Base-by-base conservation (phyloP, 2,329 filamentous ascomycete species). In the Sclerotinia subarctica region DNA sequence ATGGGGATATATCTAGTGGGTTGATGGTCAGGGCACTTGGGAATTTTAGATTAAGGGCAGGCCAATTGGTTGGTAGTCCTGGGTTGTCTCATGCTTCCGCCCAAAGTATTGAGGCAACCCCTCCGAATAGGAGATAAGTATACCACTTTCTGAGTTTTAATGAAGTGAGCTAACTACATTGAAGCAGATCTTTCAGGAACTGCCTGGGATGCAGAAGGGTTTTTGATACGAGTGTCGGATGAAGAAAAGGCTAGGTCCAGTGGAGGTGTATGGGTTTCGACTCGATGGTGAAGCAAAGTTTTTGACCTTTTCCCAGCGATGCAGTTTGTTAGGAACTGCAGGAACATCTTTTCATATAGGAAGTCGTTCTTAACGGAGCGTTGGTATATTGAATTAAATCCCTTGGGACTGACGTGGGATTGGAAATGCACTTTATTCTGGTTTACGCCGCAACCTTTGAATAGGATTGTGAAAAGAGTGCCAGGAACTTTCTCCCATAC, bases 361-460 rank as follows among this genome's bases (percentile, higher is more conserved):
- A 86, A 84, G 81, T 83, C 84, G 84, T 81, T 84, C 88, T 89
- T 90, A 92, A 92, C 89, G 90, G 90, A 92, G 87, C 90, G 88
- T 90, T 91, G 90, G 90, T 77, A 92, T 72, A 77, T 75, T 73
- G 64, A 68, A 47, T 19, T 42, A 15, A 19, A 21, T 59, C 21
- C 19, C 26, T n/a, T 13, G 1, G n/a, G 62, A 2, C 44, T 70
- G 66, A 32, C 73, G 73, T 76, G 73, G 72, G 77, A 69, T 72
- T 74, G 72, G 76, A 77, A 73, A 35, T 15, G 74, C 76, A 73
- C 73, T 71, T 77, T 74, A 73, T 77, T 74, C 74, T 72, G 70
- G 73, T 69, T 53, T 64, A n/a, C 5, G 71, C 73, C 72, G 72
- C 73, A 73, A 68, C 71, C 73, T 76, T 76, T 73, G 19, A 75